Conservation (phyloP, 139 green algal genomes). For the Chlamydomonas eustigma region DNA sequence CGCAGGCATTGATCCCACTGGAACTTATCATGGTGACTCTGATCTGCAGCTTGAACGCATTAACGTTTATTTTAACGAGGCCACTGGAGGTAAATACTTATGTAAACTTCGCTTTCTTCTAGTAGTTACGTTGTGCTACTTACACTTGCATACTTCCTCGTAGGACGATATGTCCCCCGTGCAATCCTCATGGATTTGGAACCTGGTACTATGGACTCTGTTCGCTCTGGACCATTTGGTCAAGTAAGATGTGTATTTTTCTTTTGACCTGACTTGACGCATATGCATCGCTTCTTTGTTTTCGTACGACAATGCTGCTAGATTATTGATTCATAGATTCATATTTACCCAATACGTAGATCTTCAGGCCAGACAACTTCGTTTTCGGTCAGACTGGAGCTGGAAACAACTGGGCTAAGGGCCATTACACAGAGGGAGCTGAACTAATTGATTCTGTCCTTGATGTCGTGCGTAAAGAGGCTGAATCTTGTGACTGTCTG, state of each 20-base stretch:
- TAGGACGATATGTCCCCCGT: conserved; percentile 93
- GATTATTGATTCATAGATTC: neutral
- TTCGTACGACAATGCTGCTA: neutral
- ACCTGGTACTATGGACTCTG: conserved; percentile 95
- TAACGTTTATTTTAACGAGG: conserved; percentile 99
- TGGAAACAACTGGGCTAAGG: conserved; percentile 99
- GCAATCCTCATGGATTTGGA: conserved; percentile 98
- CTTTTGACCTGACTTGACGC: neutral
- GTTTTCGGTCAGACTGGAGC: conserved; percentile 95
- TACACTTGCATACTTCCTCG: neutral
- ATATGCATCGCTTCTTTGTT: neutral
- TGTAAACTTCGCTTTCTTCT: neutral
- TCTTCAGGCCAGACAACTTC: conserved; percentile 97
- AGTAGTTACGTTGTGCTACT: neutral
- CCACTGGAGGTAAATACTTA: conserved; percentile 71
- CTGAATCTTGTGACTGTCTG: conserved; percentile 96
- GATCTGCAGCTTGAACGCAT: conserved; percentile 98
- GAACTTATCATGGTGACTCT: conserved; percentile 89
- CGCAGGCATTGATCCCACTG: conserved; percentile 85
- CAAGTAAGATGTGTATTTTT: conserved; percentile 45
- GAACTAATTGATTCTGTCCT: conserved; percentile 98
- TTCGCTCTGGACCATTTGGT: conserved; percentile 93
- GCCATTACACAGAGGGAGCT: conserved; percentile 99
- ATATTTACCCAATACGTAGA: conserved; percentile 22
- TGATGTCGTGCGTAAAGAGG: conserved; percentile 98